Percentiles rank a stretch among this genome's conserved stretches.
phyloP scores from a whole-genome alignment of 2,329 filamentous ascomycete species.

The Arachnomyces sp. region DNA sequence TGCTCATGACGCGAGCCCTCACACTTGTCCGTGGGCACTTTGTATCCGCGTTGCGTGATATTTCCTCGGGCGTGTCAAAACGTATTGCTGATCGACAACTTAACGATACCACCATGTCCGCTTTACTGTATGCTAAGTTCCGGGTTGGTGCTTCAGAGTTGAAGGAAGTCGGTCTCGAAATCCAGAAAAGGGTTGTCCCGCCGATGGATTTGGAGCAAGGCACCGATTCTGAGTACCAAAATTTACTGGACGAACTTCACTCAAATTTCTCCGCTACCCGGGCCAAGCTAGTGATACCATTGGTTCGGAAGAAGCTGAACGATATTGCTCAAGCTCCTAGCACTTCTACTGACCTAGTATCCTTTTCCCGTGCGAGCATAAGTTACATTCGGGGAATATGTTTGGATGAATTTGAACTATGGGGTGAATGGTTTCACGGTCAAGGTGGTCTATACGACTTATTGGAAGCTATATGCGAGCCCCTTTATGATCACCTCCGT shows the following conservation, averaged over 20 bases:
- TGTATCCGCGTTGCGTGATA: slow-evolving; percentile 54
- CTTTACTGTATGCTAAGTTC: slow-evolving; percentile 63
- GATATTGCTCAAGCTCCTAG: slow-evolving; percentile 51
- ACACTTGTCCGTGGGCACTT: slow-evolving; percentile 61
- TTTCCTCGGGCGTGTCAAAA: slow-evolving; percentile 53
- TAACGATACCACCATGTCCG: slow-evolving; percentile 64
- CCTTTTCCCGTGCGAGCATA: slow-evolving; percentile 56
- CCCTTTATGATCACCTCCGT: slow-evolving; percentile 57
- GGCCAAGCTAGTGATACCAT: slow-evolving; percentile 50
- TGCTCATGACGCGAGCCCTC: slow-evolving; percentile 63
- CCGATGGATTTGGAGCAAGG: slow-evolving; percentile 52
- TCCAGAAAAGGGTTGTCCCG: slow-evolving; percentile 56
- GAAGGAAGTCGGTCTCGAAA: slow-evolving; percentile 58
- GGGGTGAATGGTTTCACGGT: slow-evolving; percentile 58
- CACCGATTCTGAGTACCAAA: slow-evolving; percentile 56
- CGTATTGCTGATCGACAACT: slow-evolving; percentile 58
- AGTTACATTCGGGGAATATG: slow-evolving; percentile 59
- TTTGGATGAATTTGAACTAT: slow-evolving; percentile 59
- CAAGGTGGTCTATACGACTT: slow-evolving; percentile 57
- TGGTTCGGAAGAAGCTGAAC: slow-evolving; percentile 52
- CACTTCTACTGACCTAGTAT: slow-evolving; percentile 54
- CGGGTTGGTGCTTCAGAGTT: slow-evolving; percentile 57
- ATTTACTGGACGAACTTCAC: slow-evolving; percentile 57
- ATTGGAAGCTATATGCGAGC: slow-evolving; percentile 58
- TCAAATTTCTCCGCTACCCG: slow-evolving; percentile 54